Percentiles rank a stretch among this genome's conserved stretches.
phyloP scores from a whole-genome alignment of 768 basidiomycete genomes.

The Saitozyma sp. region DNA sequence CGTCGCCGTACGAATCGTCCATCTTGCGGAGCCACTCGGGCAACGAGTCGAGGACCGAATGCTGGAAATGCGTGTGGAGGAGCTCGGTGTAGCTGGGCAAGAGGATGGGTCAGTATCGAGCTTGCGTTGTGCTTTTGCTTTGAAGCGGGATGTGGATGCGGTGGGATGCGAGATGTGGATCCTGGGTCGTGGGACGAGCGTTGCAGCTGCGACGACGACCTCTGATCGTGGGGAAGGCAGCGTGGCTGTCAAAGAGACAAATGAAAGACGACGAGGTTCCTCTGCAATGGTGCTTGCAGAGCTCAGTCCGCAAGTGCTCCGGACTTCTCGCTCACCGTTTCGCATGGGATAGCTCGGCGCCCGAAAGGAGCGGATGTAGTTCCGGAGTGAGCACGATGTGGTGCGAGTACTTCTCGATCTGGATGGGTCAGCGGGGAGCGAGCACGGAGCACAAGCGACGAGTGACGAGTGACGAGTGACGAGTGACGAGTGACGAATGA shows the following conservation, averaged over 20 bases:
- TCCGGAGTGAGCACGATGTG: slow-evolving; percentile 71
- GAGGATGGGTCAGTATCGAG: neutral
- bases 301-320: too few species aligned
- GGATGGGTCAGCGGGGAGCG: slow-evolving; percentile 9
- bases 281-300: too few species aligned
- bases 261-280: too few species aligned
- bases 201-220: neutral
- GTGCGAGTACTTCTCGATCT: slow-evolving; percentile 88
- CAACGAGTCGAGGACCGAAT: slow-evolving; percentile 78
- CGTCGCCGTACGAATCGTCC: slow-evolving; percentile 77
- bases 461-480: too few species aligned
- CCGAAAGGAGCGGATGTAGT: slow-evolving; percentile 74
- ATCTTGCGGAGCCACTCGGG: slow-evolving; percentile 74
- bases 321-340: slow-evolving; percentile 58
- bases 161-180: neutral
- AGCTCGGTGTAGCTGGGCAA: slow-evolving; percentile 68
- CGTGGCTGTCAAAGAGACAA: too few species aligned
- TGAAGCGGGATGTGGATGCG: neutral
- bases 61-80: slow-evolving; percentile 72
- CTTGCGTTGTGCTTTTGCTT: neutral
- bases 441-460: neutral
- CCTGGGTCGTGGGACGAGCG: too few species aligned
- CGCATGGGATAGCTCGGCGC: slow-evolving; percentile 76
- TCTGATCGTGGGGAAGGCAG: too few species aligned
- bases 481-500: too few species aligned